Conservation (phyloP, 441 rosid genomes). For the Eutrema salsugineum region DNA sequence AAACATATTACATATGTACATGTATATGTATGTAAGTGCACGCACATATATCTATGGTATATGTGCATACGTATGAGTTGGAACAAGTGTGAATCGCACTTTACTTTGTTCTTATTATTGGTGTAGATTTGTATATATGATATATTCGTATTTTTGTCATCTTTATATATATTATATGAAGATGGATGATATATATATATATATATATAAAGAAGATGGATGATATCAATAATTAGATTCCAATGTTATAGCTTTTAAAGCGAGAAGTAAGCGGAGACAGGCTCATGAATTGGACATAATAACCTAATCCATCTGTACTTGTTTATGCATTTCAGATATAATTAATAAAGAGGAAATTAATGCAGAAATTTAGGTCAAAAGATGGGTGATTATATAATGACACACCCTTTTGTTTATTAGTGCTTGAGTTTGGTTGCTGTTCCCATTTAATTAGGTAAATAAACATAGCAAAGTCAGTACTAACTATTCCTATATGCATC, state of each 20-base stretch:
- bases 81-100: constrained; percentile 33
- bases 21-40: not conserved
- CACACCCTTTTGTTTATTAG: constrained; percentile 19
- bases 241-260: constrained; percentile 24
- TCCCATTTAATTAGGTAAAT: constrained; percentile 18
- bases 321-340: not conserved
- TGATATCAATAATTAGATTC: constrained; percentile 33
- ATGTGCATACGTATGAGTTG: constrained; percentile 32
- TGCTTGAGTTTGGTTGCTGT: constrained; percentile 32
- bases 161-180: no score
- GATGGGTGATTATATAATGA: constrained; percentile 18
- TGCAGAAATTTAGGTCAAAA: constrained; percentile 29
- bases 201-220: constrained; percentile 18
- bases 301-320: constrained; percentile 35
- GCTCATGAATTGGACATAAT: constrained; percentile 24
- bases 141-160: no score
- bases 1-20: not conserved
- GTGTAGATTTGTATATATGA: constrained; percentile 20
- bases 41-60: not conserved
- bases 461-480: constrained; percentile 29
- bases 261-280: constrained; percentile 31
- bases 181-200: no score
- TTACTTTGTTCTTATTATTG: constrained; percentile 25
- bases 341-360: constrained; percentile 18
- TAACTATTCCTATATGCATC: constrained; percentile 30